phyloP scores from a whole-genome alignment of 2,329 filamentous ascomycete species.

The Stemphylium lycopersici region DNA sequence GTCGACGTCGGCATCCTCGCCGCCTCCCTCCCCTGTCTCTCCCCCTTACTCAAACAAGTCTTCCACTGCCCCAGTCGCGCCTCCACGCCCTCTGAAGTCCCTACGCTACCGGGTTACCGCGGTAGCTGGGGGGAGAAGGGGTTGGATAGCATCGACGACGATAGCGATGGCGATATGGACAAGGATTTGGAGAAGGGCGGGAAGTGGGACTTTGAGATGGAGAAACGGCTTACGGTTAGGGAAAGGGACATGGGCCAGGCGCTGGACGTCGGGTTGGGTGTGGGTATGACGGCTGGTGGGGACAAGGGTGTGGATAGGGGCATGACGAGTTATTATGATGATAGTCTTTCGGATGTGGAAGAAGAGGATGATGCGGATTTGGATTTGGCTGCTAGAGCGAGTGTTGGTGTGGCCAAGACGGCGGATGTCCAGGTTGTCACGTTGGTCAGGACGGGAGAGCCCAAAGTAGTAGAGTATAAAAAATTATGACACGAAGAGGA shows the following conservation, averaged over 20 bases:
- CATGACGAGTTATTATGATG: conserved; percentile 16
- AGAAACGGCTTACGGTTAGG: conserved; percentile 5
- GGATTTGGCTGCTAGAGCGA: not conserved
- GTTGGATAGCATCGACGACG: conserved; percentile 4
- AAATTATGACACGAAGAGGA: not conserved
- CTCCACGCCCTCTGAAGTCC: conserved; percentile 19
- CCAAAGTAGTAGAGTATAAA: conserved; percentile 9
- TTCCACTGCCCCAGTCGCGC: conserved; percentile 4
- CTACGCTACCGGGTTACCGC: conserved; percentile 23
- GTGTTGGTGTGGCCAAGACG: conserved; percentile 8
- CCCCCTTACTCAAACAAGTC: conserved; percentile 29
- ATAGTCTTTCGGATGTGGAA: conserved; percentile 16
- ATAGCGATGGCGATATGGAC: not conserved
- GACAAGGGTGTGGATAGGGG: not conserved
- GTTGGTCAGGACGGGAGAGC: not conserved
- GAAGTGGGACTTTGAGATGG: conserved; percentile 5
- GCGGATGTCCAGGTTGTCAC: not conserved
- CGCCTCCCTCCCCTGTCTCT: conserved; percentile 36
- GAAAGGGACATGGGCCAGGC: conserved; percentile 9
- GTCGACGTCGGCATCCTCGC: conserved; percentile 38
- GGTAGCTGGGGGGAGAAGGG: conserved; percentile 13
- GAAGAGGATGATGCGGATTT: conserved; percentile 3
- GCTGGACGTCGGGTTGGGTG: not conserved
- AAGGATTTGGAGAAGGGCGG: not conserved
- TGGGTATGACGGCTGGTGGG: no score